Conservation (phyloP, 2,329 filamentous ascomycete genomes). For the Trichoderma afroharzianum region DNA sequence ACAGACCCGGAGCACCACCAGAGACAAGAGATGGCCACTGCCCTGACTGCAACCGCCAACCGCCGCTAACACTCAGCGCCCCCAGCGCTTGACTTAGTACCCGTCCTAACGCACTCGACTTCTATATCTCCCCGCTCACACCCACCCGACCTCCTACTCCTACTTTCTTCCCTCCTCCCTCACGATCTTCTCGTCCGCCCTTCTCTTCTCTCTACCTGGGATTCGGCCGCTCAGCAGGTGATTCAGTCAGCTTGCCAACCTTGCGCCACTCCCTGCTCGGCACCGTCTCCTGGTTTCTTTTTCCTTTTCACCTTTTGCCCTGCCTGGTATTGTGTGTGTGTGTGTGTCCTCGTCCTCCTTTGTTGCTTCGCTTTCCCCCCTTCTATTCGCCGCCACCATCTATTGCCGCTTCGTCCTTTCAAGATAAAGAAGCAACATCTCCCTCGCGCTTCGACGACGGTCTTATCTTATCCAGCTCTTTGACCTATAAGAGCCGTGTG, state of each 20-base stretch:
- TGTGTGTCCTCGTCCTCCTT: background rate
- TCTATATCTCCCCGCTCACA: constrained; percentile 47
- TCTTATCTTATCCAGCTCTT: background rate
- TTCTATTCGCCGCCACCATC: background rate
- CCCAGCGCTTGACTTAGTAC: constrained; percentile 13
- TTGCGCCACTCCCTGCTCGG: constrained; percentile 41
- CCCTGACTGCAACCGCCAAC: constrained; percentile 11
- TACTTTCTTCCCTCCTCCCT: constrained; percentile 39
- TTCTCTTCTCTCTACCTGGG: constrained; percentile 51
- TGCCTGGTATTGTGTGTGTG: background rate
- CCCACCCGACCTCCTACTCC: constrained; percentile 35
- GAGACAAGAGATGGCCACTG: background rate
- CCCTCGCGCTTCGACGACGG: background rate
- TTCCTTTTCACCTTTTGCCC: constrained; percentile 40
- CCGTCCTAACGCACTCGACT: constrained; percentile 9
- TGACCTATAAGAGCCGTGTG: background rate
- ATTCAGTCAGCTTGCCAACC: constrained; percentile 35
- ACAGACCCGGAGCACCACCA: background rate
- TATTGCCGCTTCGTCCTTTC: background rate
- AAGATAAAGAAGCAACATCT: background rate
- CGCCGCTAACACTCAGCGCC: constrained; percentile 18
- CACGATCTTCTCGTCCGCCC: constrained; percentile 56
- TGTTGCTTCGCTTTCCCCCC: constrained; percentile 10
- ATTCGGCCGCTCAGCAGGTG: constrained; percentile 58
- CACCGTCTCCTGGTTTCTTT: constrained; percentile 46